These are phyloP conservation scores for Malassezia globosa DNA, from an alignment of 1,284 basidiomycete species.

Conservation along the genomic window DNA sequence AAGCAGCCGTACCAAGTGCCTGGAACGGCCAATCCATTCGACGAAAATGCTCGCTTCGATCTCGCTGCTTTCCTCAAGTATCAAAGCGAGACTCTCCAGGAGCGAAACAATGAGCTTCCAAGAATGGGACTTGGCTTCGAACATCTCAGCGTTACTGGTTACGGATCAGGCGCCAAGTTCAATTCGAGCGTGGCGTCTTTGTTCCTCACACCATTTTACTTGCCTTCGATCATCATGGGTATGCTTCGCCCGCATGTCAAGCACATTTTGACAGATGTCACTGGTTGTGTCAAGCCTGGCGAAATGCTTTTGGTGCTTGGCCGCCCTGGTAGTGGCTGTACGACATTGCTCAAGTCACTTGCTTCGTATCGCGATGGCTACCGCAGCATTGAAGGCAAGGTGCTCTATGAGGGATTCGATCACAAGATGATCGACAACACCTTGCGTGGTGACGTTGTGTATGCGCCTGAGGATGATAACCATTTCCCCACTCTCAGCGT, in stretches of 20 bases:
- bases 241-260: slow-evolving; percentile 27
- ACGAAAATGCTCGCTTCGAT: slow-evolving; percentile 43
- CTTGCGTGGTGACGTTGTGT: slow-evolving; percentile 31
- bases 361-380: slow-evolving; percentile 39
- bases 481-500: slow-evolving; percentile 35
- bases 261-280: slow-evolving; percentile 29
- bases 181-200: slow-evolving; percentile 23
- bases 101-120: slow-evolving; percentile 24
- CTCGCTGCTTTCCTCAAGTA: slow-evolving; percentile 39
- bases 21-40: slow-evolving; percentile 22
- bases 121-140: slow-evolving; percentile 26
- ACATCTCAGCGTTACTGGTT: slow-evolving; percentile 26
- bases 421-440: slow-evolving; percentile 28
- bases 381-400: slow-evolving; percentile 25
- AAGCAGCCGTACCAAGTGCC: neutral
- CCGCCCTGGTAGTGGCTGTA: slow-evolving; percentile 37
- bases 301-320: slow-evolving; percentile 43
- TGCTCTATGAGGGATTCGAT: slow-evolving; percentile 29
- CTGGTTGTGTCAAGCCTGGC: slow-evolving; percentile 35
- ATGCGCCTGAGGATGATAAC: slow-evolving; percentile 28
- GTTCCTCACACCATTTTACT: slow-evolving; percentile 21
- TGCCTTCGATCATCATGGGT: slow-evolving; percentile 15
- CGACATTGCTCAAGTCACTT: slow-evolving; percentile 34
- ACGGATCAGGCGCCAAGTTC: slow-evolving; percentile 27
- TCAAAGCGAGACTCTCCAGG: slow-evolving; percentile 25